These are phyloP conservation scores for Trypanosoma cruzi DNA, from an alignment of 208 protist genomes.

Conservation along the genomic window DNA sequence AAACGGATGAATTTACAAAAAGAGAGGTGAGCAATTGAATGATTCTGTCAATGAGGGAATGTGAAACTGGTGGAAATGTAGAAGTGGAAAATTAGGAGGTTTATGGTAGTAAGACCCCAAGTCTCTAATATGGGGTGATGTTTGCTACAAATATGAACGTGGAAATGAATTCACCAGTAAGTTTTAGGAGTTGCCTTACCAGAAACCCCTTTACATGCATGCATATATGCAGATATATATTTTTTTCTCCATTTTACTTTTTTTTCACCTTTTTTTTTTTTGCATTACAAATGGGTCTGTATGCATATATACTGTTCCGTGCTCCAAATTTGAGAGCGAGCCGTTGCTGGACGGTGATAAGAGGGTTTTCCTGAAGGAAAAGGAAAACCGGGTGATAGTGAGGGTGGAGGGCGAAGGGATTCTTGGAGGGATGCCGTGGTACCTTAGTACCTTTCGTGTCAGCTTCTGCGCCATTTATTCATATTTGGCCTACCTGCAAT, in stretches of 20 bases:
- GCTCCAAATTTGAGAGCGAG: background rate
- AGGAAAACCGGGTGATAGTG: background rate
- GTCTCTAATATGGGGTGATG: background rate
- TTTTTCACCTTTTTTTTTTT: background rate
- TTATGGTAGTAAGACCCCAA: background rate
- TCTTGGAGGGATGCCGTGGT: slow-evolving; percentile 75
- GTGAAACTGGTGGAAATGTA: background rate
- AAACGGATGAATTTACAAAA: background rate
- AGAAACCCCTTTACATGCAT: background rate
- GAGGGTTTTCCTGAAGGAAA: background rate
- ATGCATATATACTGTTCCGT: too few species aligned
- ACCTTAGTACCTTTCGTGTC: slow-evolving; percentile 77
- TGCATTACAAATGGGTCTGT: too few species aligned
- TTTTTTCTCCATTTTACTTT: background rate
- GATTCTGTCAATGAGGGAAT: background rate
- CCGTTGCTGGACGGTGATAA: background rate
- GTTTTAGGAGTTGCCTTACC: background rate
- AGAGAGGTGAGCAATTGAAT: background rate
- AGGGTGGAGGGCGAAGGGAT: background rate
- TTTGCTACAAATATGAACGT: background rate
- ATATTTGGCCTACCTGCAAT: slow-evolving; percentile 69
- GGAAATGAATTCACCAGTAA: background rate
- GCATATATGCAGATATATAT: slow-evolving; percentile 5
- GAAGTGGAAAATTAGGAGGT: background rate
- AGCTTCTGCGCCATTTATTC: slow-evolving; percentile 74